Percentiles rank a stretch among this genome's conserved stretches.
Evolutionary conservation across 164 flowering plant genomes (phyloP).

Genomic region (Hamamelis virginiana): DNA sequence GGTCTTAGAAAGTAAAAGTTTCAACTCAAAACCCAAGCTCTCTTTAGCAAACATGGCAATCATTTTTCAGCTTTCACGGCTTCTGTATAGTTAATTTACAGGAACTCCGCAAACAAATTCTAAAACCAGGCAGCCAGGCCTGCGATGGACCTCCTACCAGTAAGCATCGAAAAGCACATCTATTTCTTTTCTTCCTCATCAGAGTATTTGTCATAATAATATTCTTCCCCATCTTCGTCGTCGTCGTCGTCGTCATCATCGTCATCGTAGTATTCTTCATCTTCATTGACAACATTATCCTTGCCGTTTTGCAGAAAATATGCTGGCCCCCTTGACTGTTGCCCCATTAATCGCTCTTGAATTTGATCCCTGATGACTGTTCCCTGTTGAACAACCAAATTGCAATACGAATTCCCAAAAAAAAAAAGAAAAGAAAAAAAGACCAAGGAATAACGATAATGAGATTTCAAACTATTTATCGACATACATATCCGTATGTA

Average conservation of each 20-base stretch:
- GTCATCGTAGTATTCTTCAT: constrained; percentile 27
- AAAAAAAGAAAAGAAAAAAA: not conserved
- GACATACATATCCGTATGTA: not conserved
- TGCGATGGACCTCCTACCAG: no score
- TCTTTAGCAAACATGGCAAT: no score
- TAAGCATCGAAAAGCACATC: not conserved
- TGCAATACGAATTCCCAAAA: not conserved
- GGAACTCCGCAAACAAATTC: not conserved
- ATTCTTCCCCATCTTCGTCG: constrained; percentile 22
- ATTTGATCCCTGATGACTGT: constrained; percentile 64
- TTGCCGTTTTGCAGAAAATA: constrained; percentile 1
- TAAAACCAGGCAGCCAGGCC: no score
- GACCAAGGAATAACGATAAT: not conserved
- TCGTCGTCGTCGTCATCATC: constrained; percentile 22
- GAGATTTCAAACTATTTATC: not conserved
- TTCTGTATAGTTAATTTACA: not conserved
- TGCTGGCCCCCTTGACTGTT: constrained; percentile 17
- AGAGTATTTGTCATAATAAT: not conserved
- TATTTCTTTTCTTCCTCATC: constrained; percentile 1
- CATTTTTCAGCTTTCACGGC: not conserved
- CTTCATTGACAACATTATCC: constrained; percentile 21
- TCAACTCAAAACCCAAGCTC: no score
- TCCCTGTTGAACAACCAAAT: constrained; percentile 36
- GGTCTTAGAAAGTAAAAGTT: no score
- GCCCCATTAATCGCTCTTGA: constrained; percentile 48